Evolutionary conservation across 225 moss, liverwort and hornwort genomes (phyloP).

Genomic region (Neckera pumila): DNA sequence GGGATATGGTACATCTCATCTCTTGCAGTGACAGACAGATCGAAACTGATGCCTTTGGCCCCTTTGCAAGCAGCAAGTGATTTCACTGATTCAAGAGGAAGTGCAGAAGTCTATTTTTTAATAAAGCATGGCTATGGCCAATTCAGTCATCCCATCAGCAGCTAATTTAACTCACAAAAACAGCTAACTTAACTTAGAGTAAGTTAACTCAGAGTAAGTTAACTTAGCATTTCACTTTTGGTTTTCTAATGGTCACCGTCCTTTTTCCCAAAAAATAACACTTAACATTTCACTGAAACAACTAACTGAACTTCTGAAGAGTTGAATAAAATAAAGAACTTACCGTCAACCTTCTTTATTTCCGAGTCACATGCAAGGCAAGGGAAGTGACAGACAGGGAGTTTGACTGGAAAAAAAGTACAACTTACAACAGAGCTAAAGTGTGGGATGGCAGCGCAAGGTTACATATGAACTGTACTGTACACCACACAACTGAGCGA

Average conservation of each 20-base stretch:
- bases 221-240: background rate
- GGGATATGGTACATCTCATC: background rate
- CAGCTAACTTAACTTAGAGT: background rate
- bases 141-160: background rate
- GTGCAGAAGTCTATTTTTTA: background rate
- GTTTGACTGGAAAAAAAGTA: slow-evolving; percentile 13
- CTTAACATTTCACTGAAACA: background rate
- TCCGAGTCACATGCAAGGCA: background rate
- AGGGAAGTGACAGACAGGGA: slow-evolving; percentile 5
- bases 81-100: background rate
- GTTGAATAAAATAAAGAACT: background rate
- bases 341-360: background rate
- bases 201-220: background rate
- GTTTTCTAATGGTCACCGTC: too few species aligned
- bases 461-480: background rate
- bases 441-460: slow-evolving; percentile 19
- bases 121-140: too few species aligned
- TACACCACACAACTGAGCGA: background rate
- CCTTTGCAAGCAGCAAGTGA: slow-evolving; percentile 2
- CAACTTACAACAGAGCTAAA: background rate
- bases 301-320: background rate
- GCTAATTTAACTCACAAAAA: background rate
- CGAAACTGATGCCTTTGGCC: background rate
- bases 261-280: too few species aligned
- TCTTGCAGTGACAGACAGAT: background rate